Evolutionary conservation across 2,329 filamentous ascomycete species (phyloP), one percentile per base, ranked within the genome.

Genomic region (Paecilomyces variotii): DNA sequence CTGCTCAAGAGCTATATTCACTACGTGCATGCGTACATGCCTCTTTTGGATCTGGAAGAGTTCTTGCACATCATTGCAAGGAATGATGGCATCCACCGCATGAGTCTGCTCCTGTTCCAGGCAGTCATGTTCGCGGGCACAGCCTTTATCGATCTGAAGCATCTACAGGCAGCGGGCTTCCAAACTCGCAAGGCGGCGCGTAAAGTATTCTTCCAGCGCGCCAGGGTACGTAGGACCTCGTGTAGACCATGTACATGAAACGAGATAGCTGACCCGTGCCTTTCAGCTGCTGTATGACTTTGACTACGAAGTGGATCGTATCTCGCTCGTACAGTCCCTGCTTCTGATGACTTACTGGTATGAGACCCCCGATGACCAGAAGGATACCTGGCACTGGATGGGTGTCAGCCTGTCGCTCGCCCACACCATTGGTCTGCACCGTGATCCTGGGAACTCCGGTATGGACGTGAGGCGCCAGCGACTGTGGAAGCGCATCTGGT

Each of bases 341-440:
- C 80, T 97, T 26, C 82, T 97, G 60, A 92, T 97, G 89, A 96
- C 92, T 2, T 96, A 96, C 73, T 97, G 93, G 89, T 97, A 97
- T 72, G 92, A 97, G 75, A 96, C 91, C 11, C 92, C 92, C 0
- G 91, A 97, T 74, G 93, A 97, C 72, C 91, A 96, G 71, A 97
- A 97, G 74, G 93, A 97, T 72, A 97, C 92, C 53, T 97, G 93
- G 90, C 92, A 97, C 71, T 97, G 92, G 93, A 96, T 97, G 90
- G 93, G 93, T 19, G 90, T 97, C 39, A 93, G 92, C 50, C 90
- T 96, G 60, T 96, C 92, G 11, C 80, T 97, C 53, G 92, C 91
- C 56, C 91, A 96, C 73, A 96, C 92, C 11, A 96, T 97, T 63
- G 92, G 93, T 4, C 81, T 97, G 19, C 91, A 97, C 74, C 88